Percentiles rank a stretch among this genome's conserved stretches.
Evolutionary conservation across 108 stramenopile genomes (phyloP).

Genomic region (Skeletonema menzelii): DNA sequence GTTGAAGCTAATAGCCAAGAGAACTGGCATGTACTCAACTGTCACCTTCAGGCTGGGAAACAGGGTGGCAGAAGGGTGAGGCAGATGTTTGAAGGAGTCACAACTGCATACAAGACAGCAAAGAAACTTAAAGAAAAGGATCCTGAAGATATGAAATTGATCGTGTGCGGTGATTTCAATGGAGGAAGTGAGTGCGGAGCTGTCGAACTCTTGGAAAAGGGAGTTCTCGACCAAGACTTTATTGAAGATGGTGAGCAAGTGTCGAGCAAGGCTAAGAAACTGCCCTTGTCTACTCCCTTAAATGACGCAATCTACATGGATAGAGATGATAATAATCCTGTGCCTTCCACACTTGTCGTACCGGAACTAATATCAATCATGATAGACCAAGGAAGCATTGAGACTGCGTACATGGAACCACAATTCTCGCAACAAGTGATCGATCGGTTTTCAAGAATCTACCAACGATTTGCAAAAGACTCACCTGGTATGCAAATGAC

Average conservation of each 20-base stretch:
- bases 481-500: slow-evolving; percentile 54
- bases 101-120: slow-evolving; percentile 72
- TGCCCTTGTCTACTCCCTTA: slow-evolving; percentile 58
- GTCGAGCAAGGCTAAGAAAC: slow-evolving; percentile 57
- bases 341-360: slow-evolving; percentile 80
- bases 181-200: slow-evolving; percentile 83
- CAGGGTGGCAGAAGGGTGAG: slow-evolving; percentile 80
- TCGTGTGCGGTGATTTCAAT: slow-evolving; percentile 92
- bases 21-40: slow-evolving; percentile 84
- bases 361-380: slow-evolving; percentile 77
- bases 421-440: slow-evolving; percentile 52
- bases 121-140: slow-evolving; percentile 38
- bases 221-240: slow-evolving; percentile 67
- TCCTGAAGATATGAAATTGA: slow-evolving; percentile 47
- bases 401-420: slow-evolving; percentile 57
- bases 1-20: slow-evolving; percentile 2
- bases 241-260: slow-evolving; percentile 80
- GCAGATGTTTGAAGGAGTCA: slow-evolving; percentile 83
- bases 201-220: slow-evolving; percentile 72
- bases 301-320: slow-evolving; percentile 47
- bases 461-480: slow-evolving; percentile 46
- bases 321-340: slow-evolving; percentile 20
- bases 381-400: slow-evolving; percentile 46
- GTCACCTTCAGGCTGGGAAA: slow-evolving; percentile 91
- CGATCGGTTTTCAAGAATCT: slow-evolving; percentile 61